phyloP scores from a whole-genome alignment of 2,329 filamentous ascomycete genomes.

The Aureobasidium lini region DNA sequence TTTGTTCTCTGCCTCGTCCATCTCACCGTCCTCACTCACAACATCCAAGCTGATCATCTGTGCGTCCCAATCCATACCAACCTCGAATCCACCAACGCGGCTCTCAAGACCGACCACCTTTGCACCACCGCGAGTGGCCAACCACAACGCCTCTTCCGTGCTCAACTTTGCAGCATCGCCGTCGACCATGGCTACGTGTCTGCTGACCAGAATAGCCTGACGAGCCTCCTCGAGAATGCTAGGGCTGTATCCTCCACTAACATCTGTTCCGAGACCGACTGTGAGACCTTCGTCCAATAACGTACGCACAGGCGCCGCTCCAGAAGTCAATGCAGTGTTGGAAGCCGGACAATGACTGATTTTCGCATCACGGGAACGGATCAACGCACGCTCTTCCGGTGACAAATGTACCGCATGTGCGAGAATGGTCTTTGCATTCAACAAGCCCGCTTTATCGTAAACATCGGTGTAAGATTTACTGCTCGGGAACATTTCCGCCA shows the following conservation, averaged over 20 bases:
- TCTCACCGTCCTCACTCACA: constrained; percentile 27
- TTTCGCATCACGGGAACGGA: constrained; percentile 55
- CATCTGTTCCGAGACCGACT: constrained; percentile 83
- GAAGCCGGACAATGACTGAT: constrained; percentile 82
- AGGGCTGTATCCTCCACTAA: constrained; percentile 78
- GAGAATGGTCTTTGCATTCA: constrained; percentile 68
- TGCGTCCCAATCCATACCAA: constrained; percentile 85
- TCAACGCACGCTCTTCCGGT: constrained; percentile 56
- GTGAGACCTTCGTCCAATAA: constrained; percentile 67
- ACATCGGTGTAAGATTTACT: constrained; percentile 62
- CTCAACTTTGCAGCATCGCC: constrained; percentile 55
- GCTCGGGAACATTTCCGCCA: constrained; percentile 61
- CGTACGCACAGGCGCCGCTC: constrained; percentile 66
- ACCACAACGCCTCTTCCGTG: constrained; percentile 79
- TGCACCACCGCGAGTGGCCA: constrained; percentile 84
- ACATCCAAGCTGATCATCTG: constrained; percentile 64
- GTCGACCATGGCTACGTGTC: constrained; percentile 56
- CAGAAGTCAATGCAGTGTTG: constrained; percentile 76
- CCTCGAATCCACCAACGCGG: constrained; percentile 71
- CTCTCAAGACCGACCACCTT: constrained; percentile 66
- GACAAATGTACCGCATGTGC: constrained; percentile 77
- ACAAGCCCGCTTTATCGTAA: constrained; percentile 65
- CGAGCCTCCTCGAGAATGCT: constrained; percentile 76
- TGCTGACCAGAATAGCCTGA: constrained; percentile 70
- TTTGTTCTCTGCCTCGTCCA: constrained; percentile 28